Conservation (phyloP, 2,329 filamentous ascomycete species). For the Ceratocystis colombiana region DNA sequence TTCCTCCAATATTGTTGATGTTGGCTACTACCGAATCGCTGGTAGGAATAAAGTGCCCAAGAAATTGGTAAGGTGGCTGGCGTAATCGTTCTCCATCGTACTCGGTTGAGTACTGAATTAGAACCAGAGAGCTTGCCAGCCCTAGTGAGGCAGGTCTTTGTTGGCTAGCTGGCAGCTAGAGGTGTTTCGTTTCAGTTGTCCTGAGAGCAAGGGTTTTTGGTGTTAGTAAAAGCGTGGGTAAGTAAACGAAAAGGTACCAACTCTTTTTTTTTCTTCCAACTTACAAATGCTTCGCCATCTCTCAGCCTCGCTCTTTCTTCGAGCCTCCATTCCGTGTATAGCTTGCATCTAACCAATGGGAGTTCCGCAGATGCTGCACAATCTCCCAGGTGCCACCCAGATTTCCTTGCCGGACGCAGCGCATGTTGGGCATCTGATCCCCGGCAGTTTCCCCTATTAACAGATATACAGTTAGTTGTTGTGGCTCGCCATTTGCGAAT, state of each 20-base stretch:
- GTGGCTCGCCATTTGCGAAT: not conserved
- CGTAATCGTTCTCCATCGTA: too few species aligned
- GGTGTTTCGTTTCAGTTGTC: too few species aligned
- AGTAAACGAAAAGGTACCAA: not conserved
- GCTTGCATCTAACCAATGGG: constrained; percentile 31
- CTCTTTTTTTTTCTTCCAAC: not conserved
- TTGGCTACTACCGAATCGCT: too few species aligned
- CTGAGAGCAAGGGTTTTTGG: too few species aligned
- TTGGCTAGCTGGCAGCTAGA: too few species aligned
- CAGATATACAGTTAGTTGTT: not conserved
- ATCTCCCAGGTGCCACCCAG: constrained; percentile 46
- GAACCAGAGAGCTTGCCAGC: too few species aligned
- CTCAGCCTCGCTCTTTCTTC: not conserved
- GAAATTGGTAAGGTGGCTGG: too few species aligned
- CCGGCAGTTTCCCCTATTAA: constrained; percentile 34
- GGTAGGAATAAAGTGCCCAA: too few species aligned
- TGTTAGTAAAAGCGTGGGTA: too few species aligned
- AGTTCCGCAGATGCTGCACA: constrained; percentile 44
- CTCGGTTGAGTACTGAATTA: too few species aligned
- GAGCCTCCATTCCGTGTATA: not conserved
- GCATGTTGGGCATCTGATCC: constrained; percentile 45
- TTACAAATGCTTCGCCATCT: not conserved
- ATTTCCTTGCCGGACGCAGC: constrained; percentile 41
- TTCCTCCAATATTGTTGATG: too few species aligned
- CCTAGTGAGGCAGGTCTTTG: too few species aligned